Base-by-base conservation (phyloP, 2,329 filamentous ascomycete genomes). In the Colletotrichum destructivum region DNA sequence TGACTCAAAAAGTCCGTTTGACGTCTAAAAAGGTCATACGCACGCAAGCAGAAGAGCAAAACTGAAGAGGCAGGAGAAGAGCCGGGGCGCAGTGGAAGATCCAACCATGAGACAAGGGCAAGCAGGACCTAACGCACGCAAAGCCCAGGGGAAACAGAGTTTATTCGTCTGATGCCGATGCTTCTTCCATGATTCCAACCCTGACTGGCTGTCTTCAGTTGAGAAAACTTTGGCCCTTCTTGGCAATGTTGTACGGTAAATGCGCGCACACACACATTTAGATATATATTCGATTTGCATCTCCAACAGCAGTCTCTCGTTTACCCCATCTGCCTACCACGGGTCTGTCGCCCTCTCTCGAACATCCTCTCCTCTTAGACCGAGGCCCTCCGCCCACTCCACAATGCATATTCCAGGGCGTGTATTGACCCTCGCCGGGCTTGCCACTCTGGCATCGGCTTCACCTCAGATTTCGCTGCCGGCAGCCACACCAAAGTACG, bases 71-170 rank as follows among this genome's bases (percentile, higher is more conserved):
- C 51, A 64, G 18, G 13, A 42, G 23, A 18, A 44, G 60, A 49
- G 55, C 46, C 52, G 55, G 55, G 23, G 55, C 57, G 46, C 47
- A 40, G 54, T 49, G 18, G 46, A 60, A 44, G 13, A 31, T 35
- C 44, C 44, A 47, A 63, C 38, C 15, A 44, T 60, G 65, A 69
- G 65, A 72, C 65, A 69, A 62, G 59, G 57, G 57, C 46, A 68
- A 44, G 69, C 31, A 35, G 31, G 31, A 9, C 31, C 31, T 35
- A 44, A 18, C 65, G 55, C 52, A 49, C 46, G 51, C 57, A 71
- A 35, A 57, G 57, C 51, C 56, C 63, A 63, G 26, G 65, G 52
- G 46, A 69, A 64, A 69, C 66, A 56, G 47, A 64, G 52, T 69
- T 60, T 62, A 62, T 60, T 31, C 59, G 54, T 56, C 62, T 42